These are phyloP conservation scores for Blumeriella jaapii DNA, from an alignment of 2,329 filamentous ascomycete genomes.

Conservation along the genomic window DNA sequence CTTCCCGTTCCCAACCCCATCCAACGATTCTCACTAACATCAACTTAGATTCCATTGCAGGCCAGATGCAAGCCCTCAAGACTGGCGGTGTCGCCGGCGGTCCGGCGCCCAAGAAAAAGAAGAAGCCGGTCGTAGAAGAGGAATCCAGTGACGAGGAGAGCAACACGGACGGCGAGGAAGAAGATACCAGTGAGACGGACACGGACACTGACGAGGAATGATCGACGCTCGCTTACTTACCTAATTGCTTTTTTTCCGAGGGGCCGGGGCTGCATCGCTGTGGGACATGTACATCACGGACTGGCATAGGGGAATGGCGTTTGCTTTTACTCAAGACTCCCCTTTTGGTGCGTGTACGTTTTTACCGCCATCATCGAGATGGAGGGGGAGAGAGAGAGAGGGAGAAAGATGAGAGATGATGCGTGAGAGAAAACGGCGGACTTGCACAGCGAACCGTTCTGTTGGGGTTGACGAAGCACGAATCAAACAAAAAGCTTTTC, in stretches of 20 bases:
- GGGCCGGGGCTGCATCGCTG: conserved; percentile 2
- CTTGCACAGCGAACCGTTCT: no score
- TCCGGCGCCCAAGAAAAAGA: conserved; percentile 44
- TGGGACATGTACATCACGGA: conserved; percentile 12
- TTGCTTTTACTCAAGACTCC: conserved; percentile 2
- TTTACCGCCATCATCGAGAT: neutral
- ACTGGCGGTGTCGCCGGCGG: conserved; percentile 42
- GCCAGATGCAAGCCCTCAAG: conserved; percentile 82
- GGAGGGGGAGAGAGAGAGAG: neutral
- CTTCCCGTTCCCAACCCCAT: conserved; percentile 31
- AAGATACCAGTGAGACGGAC: conserved; percentile 54
- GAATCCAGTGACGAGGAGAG: conserved; percentile 73
- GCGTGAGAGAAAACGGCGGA: no score
- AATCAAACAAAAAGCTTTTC: no score
- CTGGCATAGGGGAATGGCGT: conserved; percentile 15
- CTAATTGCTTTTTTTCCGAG: no score
- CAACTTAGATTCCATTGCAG: conserved; percentile 66
- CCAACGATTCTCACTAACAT: conserved; percentile 4
- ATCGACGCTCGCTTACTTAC: conserved; percentile 5
- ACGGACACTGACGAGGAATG: conserved; percentile 43
- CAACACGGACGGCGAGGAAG: conserved; percentile 61
- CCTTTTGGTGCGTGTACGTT: conserved; percentile 5
- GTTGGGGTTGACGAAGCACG: no score
- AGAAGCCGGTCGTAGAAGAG: conserved; percentile 36
- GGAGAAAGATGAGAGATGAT: no score